These are phyloP conservation scores for Pichia sp. DNA, from an alignment of 1,139 yeast species.

Conservation along the genomic window DNA sequence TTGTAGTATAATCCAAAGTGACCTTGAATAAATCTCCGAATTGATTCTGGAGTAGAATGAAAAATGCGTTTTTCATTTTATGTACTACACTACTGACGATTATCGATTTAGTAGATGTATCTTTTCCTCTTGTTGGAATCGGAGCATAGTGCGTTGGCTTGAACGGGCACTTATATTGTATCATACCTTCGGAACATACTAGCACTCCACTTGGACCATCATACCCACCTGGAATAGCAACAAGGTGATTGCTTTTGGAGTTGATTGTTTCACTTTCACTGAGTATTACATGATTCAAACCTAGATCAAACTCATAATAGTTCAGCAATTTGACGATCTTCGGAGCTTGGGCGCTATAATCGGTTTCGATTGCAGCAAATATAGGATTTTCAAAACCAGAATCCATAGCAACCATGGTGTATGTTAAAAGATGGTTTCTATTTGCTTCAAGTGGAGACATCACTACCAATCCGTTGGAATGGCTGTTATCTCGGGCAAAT, in stretches of 20 bases:
- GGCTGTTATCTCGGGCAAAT: conserved; percentile 40
- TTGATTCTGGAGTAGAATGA: conserved; percentile 67
- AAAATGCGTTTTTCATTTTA: conserved; percentile 56
- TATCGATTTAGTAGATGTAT: conserved; percentile 32
- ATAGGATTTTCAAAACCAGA: conserved; percentile 77
- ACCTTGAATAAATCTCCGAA: conserved; percentile 78
- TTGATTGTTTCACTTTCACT: conserved; percentile 43
- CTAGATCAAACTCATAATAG: conserved; percentile 80
- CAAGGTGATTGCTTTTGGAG: conserved; percentile 39
- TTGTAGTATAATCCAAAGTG: conserved; percentile 38
- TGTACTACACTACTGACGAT: conserved; percentile 62
- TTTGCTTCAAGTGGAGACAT: conserved; percentile 75
- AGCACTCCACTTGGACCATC: conserved; percentile 63
- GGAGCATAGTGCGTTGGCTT: conserved; percentile 39
- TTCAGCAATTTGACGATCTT: conserved; percentile 37
- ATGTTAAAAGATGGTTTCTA: conserved; percentile 49
- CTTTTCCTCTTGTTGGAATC: conserved; percentile 52
- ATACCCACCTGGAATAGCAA: conserved; percentile 46
- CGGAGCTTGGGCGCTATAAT: conserved; percentile 33
- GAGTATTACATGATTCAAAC: conserved; percentile 69
- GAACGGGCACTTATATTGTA: conserved; percentile 43
- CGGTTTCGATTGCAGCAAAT: conserved; percentile 78
- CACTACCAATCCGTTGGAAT: conserved; percentile 41
- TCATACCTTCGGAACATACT: conserved; percentile 43
- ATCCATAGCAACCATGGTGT: conserved; percentile 58